Evolutionary conservation across 1,284 basidiomycete genomes (phyloP), one percentile per base, ranked within the genome.

Genomic region (Caloboletus inedulis): DNA sequence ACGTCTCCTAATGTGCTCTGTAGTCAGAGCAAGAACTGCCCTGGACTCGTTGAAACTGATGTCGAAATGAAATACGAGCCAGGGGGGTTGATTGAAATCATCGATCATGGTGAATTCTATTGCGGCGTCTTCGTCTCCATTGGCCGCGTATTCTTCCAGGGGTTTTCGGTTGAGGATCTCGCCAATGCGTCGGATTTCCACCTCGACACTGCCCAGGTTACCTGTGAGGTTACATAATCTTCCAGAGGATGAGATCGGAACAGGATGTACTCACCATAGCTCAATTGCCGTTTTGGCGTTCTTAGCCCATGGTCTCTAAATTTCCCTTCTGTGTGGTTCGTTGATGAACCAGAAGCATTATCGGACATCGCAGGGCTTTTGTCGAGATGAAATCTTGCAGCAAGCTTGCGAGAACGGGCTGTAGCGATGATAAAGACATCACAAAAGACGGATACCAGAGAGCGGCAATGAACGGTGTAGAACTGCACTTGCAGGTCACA

Each of bases 401-500:
- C 55, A 18, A 23, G 40, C 18, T 12, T 46, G 49, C 61, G 55
- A 40, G 25, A 21, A 25, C 4, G 6, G 6, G 29, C 36, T 42
- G 27, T 4, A 36, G 27, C n/a, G n/a, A 3, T 19, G 37, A 49
- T 31, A 3, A 59, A 63, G 37, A 63, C 47, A 8, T 60, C 59
- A 33, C 61, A 60, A 33, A 60, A 49, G 16, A 51, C 37, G 12
- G 59, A 55, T n/a, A 47, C 23, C 7, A 51, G 51, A 30, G 61
- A 59, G 14, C 29, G 51, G 31, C 59, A 60, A 30, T 63, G 61
- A 18, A 60, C 31, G 2, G 51, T 63, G 18, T 51, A 63, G 13
- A 12, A 7, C 59, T 63, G 42, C 13, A 33, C 9, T 9, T 18
- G 6, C 35, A 23, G 25, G 35, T 55, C 35, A 47, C 9, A 3